These are phyloP conservation scores for Aureococcus anophagefferens DNA, from an alignment of 108 stramenopile genomes.

Conservation along the genomic window DNA sequence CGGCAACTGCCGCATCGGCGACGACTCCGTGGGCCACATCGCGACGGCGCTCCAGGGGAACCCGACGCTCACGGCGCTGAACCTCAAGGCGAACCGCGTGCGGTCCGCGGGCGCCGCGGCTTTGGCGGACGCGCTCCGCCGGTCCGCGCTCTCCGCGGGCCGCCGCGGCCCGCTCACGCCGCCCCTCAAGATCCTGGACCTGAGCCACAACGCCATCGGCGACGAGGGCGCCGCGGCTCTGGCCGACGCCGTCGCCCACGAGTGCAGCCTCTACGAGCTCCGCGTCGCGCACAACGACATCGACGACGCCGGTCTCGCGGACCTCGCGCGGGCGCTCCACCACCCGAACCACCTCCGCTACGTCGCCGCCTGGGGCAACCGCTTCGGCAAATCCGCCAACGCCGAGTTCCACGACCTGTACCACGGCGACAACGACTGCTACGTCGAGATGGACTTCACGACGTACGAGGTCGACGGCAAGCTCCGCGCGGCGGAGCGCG, in stretches of 20 bases:
- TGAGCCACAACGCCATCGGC: neutral
- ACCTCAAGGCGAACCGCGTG: neutral
- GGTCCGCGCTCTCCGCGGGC: neutral
- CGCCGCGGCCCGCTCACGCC: neutral
- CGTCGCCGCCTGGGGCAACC: neutral
- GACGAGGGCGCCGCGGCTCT: neutral
- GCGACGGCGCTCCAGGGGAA: neutral
- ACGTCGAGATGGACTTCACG: neutral
- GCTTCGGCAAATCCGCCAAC: neutral
- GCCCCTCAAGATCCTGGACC: neutral
- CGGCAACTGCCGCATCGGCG: neutral
- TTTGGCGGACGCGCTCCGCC: neutral
- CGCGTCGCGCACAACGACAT: neutral
- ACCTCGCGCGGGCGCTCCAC: neutral
- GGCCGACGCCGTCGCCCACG: neutral
- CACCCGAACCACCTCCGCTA: too few species aligned
- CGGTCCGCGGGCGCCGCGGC: neutral
- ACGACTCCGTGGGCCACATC: neutral
- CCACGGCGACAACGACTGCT: neutral
- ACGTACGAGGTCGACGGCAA: neutral
- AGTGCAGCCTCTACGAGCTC: neutral
- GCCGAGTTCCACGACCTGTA: neutral
- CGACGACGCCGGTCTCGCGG: neutral
- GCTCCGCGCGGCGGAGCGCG: neutral
- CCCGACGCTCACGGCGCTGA: neutral